Evolutionary conservation across 805 yeast genomes (phyloP).

Genomic region (Schizosaccharomyces octosporus): DNA sequence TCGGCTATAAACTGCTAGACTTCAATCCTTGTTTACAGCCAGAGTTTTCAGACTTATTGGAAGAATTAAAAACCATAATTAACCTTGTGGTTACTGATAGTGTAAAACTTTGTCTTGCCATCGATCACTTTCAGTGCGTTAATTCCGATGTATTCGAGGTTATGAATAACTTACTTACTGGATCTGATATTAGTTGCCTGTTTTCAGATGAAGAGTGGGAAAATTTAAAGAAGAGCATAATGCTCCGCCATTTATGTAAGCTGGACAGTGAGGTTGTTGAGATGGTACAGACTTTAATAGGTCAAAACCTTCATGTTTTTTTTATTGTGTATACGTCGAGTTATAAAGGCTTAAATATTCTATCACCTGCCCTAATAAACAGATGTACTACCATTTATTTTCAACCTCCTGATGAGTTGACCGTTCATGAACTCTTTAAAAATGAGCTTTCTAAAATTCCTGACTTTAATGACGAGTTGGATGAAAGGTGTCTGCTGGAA

Average conservation of each 20-base stretch:
- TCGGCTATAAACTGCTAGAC: slow-evolving; percentile 40
- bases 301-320: slow-evolving; percentile 55
- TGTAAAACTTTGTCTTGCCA: slow-evolving; percentile 40
- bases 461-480: too few species aligned
- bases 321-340: slow-evolving; percentile 34
- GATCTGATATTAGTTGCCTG: slow-evolving; percentile 30
- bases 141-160: slow-evolving; percentile 53
- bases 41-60: slow-evolving; percentile 40
- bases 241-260: background rate
- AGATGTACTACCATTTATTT: background rate
- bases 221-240: too few species aligned
- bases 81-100: slow-evolving; percentile 27
- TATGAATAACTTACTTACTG: slow-evolving; percentile 23
- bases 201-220: slow-evolving; percentile 4
- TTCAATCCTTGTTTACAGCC: slow-evolving; percentile 32
- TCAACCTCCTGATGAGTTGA: background rate
- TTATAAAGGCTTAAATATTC: slow-evolving; percentile 1
- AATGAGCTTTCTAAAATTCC: background rate
- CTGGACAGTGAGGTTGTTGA: background rate
- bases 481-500: too few species aligned
- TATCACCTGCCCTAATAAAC: slow-evolving; percentile 8
- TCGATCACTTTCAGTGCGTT: slow-evolving; percentile 57
- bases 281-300: slow-evolving; percentile 48
- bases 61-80: slow-evolving; percentile 30
- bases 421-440: background rate